These are phyloP conservation scores for Vaccinium corymbosum DNA, from an alignment of 148 eudicot genomes.

Conservation along the genomic window DNA sequence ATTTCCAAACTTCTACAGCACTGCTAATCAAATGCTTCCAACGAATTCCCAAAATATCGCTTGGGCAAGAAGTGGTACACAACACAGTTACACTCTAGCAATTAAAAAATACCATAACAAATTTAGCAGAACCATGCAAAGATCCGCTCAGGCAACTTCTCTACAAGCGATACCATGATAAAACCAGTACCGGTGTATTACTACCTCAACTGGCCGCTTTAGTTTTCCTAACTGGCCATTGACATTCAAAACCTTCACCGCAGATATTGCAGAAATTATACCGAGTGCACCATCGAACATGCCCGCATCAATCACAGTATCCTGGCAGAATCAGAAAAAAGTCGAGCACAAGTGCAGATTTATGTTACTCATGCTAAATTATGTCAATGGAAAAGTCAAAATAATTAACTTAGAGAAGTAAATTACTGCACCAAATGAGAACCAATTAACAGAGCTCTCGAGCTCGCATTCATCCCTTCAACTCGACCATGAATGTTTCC, in stretches of 20 bases:
- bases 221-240: slow-evolving; percentile 46
- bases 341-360: slow-evolving; percentile 3
- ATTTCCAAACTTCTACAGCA: not conserved
- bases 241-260: slow-evolving; percentile 67
- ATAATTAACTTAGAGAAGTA: not conserved
- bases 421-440: slow-evolving; percentile 71
- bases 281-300: slow-evolving; percentile 90
- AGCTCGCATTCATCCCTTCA: slow-evolving; percentile 64
- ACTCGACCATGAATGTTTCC: slow-evolving; percentile 94
- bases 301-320: slow-evolving; percentile 97
- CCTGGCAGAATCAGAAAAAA: slow-evolving; percentile 39
- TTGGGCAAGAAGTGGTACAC: not conserved
- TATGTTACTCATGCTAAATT: not conserved
- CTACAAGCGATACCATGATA: not conserved
- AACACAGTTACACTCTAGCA: not conserved
- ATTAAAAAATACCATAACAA: slow-evolving; percentile 1
- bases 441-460: slow-evolving; percentile 73
- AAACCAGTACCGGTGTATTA: not conserved
- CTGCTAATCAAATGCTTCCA: not conserved
- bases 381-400: not conserved
- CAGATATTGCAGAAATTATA: slow-evolving; percentile 73
- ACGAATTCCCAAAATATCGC: not conserved
- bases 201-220: slow-evolving; percentile 85
- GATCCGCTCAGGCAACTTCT: not conserved
- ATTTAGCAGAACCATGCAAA: not conserved